Base-by-base conservation (phyloP, 495 filamentous ascomycete species). In the Tuber brumale region DNA sequence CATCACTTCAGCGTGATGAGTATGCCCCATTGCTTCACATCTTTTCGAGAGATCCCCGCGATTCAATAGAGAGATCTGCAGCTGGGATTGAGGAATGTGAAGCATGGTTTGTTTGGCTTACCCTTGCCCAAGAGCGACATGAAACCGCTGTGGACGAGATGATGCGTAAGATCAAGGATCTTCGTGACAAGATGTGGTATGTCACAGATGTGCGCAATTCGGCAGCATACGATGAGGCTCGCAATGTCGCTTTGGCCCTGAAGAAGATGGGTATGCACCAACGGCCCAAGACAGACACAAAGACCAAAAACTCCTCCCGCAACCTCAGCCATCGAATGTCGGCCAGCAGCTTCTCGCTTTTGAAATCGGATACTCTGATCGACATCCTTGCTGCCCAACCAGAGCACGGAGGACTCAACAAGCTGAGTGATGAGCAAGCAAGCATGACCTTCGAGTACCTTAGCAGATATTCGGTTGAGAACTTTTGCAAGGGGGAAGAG, bases 151-250 rank as follows among this genome's bases (percentile, higher is more conserved):
- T 91, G 74, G 89, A 92, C 70, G 85, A 86, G 35, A 91, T 92
- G 90, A 91, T 92, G 86, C 86, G 86, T 74, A 88, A 88, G 21
- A 84, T 91, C 23, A 90, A 90, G 73, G 88, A 90, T 37, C 85
- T 95, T 31, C 88, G 95, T 66, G 92, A 96, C 84, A 98, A 98
- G 87, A 97, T 97, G 93, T 99, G 95, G 95, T 99, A 97, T 83
- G 92, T 95, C 79, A 97, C 94, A 9, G 95, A 98, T 84, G 95
- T 98, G 69, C 91, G 92, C 74, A 95, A 97, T 81, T 97, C 95
- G 27, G 93, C 89, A 66, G 88, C 89, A 3, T 99, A 97, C 81
- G 95, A 97, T 76, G 92, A 96, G 83, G 94, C 94, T 37, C 90
- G 91, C 76, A 91, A 95, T 82, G 91, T 99, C 18, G 92, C 94